Evolutionary conservation across 1,284 basidiomycete genomes (phyloP), one percentile per base, ranked within the genome.

Genomic region (Termitomyces sp.): DNA sequence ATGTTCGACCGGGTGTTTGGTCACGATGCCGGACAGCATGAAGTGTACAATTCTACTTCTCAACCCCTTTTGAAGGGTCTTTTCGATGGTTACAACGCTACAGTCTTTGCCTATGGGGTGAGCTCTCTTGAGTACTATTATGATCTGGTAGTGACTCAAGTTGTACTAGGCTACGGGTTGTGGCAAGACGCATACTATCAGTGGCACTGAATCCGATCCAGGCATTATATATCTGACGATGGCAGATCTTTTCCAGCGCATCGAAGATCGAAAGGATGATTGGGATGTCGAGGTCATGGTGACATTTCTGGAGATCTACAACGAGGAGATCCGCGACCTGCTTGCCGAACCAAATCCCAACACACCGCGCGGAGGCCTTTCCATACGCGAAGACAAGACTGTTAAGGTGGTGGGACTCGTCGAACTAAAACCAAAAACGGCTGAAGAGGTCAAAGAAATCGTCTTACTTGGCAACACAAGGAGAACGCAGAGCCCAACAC

Each of bases 111-210:
- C 3, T 97, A 98, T 68, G 95, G 95, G 35, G 94, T 97, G 68
- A 69, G 91, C 77, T 33, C 49, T 30, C 28, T 42, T 50, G n/a
- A 41, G 46, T 0, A 24, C 37, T 30, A 53, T 18, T 51, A 30
- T 39, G 19, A 13, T 19, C 40, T 46, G 55, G 34, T 55, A 41
- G 46, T 56, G 43, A 49, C 57, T 39, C 50, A 58, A 42, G 54
- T 60, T 61, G 38, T 64, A 56, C 26, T 63, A 97, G 94, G 95
- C 95, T 16, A 97, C 95, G 10, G 95, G 95, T 14, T 97, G 95
- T 67, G 95, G 95, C 55, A 98, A 98, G 72, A 98, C 95, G 9
- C 93, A 97, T 69, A 98, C 95, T 26, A 97, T 97, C 66, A 96
- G 93, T 64, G 95, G 95, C 55, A 88, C 87, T 26, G 84, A 88